These are phyloP conservation scores for Chaetomiaceae sp. DNA, from an alignment of 2,329 filamentous ascomycete genomes.

Conservation along the genomic window DNA sequence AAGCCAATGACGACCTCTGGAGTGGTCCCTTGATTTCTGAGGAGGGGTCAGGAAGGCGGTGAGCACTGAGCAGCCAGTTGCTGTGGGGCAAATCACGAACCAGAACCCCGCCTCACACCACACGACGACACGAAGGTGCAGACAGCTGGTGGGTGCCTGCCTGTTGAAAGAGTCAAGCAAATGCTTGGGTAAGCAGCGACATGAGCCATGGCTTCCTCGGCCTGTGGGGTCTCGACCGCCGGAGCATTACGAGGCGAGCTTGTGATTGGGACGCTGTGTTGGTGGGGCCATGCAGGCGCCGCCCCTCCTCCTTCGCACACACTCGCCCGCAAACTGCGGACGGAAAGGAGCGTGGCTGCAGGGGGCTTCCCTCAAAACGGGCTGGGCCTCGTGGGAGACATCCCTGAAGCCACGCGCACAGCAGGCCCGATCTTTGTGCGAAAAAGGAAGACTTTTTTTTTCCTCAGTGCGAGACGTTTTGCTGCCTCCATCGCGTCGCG, in stretches of 20 bases:
- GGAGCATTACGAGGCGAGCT: constrained; percentile 1
- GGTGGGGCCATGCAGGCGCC: no score
- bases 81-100: no score
- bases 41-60: constrained; percentile 3
- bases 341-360: constrained; percentile 23
- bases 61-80: constrained; percentile 3
- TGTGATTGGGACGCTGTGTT: not conserved
- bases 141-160: no score
- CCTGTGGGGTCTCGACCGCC: constrained; percentile 1
- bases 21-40: no score
- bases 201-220: constrained; percentile 7
- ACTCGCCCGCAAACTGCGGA: not conserved
- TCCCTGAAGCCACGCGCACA: constrained; percentile 39
- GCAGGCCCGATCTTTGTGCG: no score
- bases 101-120: no score
- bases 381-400: constrained; percentile 27
- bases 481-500: no score
- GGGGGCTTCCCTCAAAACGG: constrained; percentile 28
- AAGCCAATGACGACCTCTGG: no score
- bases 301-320: not conserved
- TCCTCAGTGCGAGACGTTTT: no score
- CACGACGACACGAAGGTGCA: no score
- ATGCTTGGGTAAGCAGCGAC: not conserved
- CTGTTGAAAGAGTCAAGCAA: constrained; percentile 10
- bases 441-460: no score